Evolutionary conservation across 2,329 filamentous ascomycete genomes (phyloP), one percentile per base, ranked within the genome.

Genomic region (Trichoderma sp.): DNA sequence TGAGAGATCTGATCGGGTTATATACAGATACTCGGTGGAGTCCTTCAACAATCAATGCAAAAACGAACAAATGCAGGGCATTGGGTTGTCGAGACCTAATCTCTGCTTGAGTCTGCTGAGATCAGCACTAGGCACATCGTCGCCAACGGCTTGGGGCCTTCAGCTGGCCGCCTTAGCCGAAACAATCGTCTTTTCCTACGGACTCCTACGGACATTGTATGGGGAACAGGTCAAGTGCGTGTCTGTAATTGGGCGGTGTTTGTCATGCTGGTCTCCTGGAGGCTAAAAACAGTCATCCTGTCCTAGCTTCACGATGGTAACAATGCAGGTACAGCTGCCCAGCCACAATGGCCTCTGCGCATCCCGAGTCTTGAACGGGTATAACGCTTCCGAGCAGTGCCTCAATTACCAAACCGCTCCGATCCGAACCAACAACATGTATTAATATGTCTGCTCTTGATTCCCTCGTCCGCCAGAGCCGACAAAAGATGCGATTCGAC

Each of bases 251-350:
- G 66, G 66, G 26, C 20, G 17, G 23, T 26, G 55, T 69, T 69
- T 62, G 67, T 69, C 67, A 62, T 69, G 67, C 39, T 26, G 28
- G 39, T 11, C 30, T 36, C 9, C 3, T 28, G 6, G 26, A 15
- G 61, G 67, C 67, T 69, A 69, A 69, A 69, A 62, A 69, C 67
- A 69, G 20, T 32, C 39, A 62, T 53, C 67, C 67, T 36, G 57
- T 34, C 20, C 28, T 53, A 50, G 65, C 53, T 47, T 34, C 26
- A 57, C 65, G 65, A 69, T 47, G 55, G 15, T 17, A 20, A 23
- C 17, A 50, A 67, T 39, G 34, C 64, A 58, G 64, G 50, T 57
- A 67, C 64, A 43, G 50, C 28, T 43, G 64, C 50, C 32, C 64
- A 67, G 64, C 64, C 64, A 53, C 64, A 57, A 67, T 67, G 20